Evolutionary conservation across 2,329 filamentous ascomycete genomes (phyloP).

Genomic region (Colletotrichum tabaci): DNA sequence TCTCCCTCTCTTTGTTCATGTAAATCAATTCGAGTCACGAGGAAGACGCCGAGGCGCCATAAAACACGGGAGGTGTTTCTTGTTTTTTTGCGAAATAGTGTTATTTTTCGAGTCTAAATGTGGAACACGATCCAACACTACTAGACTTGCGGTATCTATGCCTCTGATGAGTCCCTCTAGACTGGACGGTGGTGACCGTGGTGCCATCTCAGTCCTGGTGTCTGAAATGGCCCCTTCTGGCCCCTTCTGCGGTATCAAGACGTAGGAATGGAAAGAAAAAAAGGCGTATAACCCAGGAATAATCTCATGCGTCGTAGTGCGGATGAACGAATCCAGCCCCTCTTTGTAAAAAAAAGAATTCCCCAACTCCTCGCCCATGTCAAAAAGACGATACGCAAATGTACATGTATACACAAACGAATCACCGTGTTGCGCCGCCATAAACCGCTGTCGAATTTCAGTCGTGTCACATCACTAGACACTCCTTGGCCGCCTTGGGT

Average conservation of each 20-base stretch:
- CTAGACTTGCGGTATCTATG: conserved; percentile 22
- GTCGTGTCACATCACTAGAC: conserved; percentile 61
- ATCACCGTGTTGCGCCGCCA: conserved; percentile 25
- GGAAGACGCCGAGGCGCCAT: background rate
- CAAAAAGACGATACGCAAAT: conserved; percentile 23
- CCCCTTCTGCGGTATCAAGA: conserved; percentile 23
- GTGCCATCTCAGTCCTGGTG: background rate
- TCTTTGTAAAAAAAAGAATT: conserved; percentile 4
- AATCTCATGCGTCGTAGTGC: conserved; percentile 30
- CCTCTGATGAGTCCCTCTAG: conserved; percentile 21
- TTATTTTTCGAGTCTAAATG: conserved; percentile 32
- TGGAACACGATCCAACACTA: conserved; percentile 37
- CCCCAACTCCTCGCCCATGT: conserved; percentile 38
- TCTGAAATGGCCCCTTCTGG: conserved; percentile 5
- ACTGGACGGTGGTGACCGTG: conserved; percentile 11
- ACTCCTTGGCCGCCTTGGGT: conserved; percentile 55
- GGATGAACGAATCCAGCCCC: conserved; percentile 12
- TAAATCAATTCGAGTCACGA: conserved; percentile 17
- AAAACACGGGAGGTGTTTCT: conserved; percentile 22
- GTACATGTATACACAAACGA: conserved; percentile 22
- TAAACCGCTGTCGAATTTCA: conserved; percentile 17
- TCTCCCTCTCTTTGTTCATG: background rate
- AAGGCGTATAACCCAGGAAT: conserved; percentile 5
- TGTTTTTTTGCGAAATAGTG: conserved; percentile 24
- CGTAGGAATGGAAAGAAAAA: conserved; percentile 14